These are phyloP conservation scores for Blastocladiella emersonii DNA, from an alignment of 371 early-diverging fungal genomes.

Conservation along the genomic window DNA sequence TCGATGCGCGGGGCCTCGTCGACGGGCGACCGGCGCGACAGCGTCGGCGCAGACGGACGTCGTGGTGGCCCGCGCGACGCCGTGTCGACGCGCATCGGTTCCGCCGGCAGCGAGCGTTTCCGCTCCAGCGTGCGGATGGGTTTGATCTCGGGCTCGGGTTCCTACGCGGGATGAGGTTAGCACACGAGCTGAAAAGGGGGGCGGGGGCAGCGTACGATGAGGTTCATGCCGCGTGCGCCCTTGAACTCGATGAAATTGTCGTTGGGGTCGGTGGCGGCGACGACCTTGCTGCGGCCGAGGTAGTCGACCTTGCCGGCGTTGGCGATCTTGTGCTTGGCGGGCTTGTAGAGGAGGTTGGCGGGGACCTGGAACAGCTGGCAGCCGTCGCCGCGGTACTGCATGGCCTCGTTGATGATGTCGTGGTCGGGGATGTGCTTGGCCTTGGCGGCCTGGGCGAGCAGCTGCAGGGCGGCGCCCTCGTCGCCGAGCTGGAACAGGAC, in stretches of 20 bases:
- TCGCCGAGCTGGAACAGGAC: slow-evolving; percentile 62
- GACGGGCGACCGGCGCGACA: slow-evolving; percentile 10
- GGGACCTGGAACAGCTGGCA: slow-evolving; percentile 65
- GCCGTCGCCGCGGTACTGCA: slow-evolving; percentile 48
- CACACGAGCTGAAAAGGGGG: background rate
- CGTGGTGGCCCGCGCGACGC: background rate
- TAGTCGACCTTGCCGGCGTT: slow-evolving; percentile 64
- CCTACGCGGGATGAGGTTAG: background rate
- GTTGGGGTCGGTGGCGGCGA: slow-evolving; percentile 42
- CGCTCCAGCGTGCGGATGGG: background rate
- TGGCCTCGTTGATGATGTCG: slow-evolving; percentile 56
- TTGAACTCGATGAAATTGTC: slow-evolving; percentile 56
- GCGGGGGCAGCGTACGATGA: background rate
- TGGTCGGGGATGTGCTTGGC: slow-evolving; percentile 55
- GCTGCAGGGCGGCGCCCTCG: slow-evolving; percentile 53
- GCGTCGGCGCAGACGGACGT: slow-evolving; percentile 3
- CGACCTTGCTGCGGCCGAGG: slow-evolving; percentile 58
- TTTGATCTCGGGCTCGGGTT: background rate
- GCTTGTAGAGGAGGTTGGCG: slow-evolving; percentile 61
- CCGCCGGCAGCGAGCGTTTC: background rate
- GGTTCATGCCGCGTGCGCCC: slow-evolving; percentile 27
- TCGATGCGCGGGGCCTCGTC: background rate
- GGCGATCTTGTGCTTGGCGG: slow-evolving; percentile 63
- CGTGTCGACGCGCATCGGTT: background rate
- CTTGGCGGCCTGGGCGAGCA: slow-evolving; percentile 57